phyloP scores from a whole-genome alignment of 2,329 filamentous ascomycete species.

The Rhinocladiella similis region DNA sequence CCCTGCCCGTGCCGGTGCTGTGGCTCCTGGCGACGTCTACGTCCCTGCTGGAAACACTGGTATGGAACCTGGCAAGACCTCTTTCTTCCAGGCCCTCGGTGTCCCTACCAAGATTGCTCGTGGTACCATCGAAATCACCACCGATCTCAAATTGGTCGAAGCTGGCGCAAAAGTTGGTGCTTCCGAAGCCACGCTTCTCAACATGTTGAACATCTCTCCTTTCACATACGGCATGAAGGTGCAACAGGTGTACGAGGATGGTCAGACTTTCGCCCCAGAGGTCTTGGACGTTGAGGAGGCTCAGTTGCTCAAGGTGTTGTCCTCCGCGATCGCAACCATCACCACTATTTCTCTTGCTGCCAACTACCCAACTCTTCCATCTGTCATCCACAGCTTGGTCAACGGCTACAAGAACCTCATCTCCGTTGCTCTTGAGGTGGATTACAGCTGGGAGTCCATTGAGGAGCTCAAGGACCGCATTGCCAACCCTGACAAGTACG shows the following conservation, averaged over 20 bases:
- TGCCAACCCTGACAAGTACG: slow-evolving; percentile 97
- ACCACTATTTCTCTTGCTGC: slow-evolving; percentile 86
- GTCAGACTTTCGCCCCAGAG: slow-evolving; percentile 81
- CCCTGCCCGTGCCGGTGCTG: slow-evolving; percentile 94
- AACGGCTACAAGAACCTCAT: slow-evolving; percentile 98
- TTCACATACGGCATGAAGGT: slow-evolving; percentile 99
- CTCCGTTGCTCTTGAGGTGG: slow-evolving; percentile 84
- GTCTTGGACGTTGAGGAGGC: slow-evolving; percentile 95
- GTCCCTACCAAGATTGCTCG: slow-evolving; percentile 99
- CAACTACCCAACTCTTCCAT: slow-evolving; percentile 95
- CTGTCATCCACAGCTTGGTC: slow-evolving; percentile 92
- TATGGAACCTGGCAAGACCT: slow-evolving; percentile 99
- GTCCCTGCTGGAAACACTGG: slow-evolving; percentile 98
- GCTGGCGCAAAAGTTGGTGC: slow-evolving; percentile 91
- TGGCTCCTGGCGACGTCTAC: slow-evolving; percentile 91
- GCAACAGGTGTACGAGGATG: slow-evolving; percentile 93
- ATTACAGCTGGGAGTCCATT: slow-evolving; percentile 93
- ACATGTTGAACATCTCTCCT: slow-evolving; percentile 99
- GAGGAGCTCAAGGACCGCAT: slow-evolving; percentile 99
- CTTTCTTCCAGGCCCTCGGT: slow-evolving; percentile 99
- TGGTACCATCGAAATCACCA: slow-evolving; percentile 99
- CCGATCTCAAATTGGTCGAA: slow-evolving; percentile 97
- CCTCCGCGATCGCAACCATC: slow-evolving; percentile 79
- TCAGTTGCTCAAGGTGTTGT: slow-evolving; percentile 84
- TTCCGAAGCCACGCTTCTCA: slow-evolving; percentile 97